Evolutionary conservation across 306 rosid genomes (phyloP).

Genomic region (Erythrophleum fordii): DNA sequence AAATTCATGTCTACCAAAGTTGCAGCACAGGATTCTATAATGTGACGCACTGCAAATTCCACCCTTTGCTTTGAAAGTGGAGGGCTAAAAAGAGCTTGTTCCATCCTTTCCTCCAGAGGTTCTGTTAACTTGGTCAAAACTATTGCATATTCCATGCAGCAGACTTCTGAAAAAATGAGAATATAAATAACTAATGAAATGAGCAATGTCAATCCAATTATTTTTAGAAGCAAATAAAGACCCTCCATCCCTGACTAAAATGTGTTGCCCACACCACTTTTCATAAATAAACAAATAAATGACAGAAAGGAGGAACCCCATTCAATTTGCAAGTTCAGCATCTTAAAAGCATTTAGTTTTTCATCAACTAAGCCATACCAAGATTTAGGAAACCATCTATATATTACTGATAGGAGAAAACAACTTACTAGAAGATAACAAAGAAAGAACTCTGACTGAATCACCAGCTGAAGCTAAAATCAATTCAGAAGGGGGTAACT

Average conservation of each 20-base stretch:
- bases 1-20: slow-evolving; percentile 62
- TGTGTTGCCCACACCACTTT: not conserved
- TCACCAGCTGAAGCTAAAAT: slow-evolving; percentile 74
- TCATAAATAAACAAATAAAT: not conserved
- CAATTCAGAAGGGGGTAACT: slow-evolving; percentile 61
- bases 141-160: slow-evolving; percentile 68
- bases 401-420: slow-evolving; percentile 41
- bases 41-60: slow-evolving; percentile 84
- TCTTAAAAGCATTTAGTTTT: not conserved
- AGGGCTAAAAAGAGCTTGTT: slow-evolving; percentile 94
- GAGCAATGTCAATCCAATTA: not conserved
- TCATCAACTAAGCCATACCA: slow-evolving; percentile 27
- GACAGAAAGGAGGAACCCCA: not conserved
- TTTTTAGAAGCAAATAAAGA: not conserved
- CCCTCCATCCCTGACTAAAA: slow-evolving; percentile 9
- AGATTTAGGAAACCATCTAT: slow-evolving; percentile 5
- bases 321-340: not conserved
- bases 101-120: slow-evolving; percentile 96
- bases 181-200: slow-evolving; percentile 11
- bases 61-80: slow-evolving; percentile 97
- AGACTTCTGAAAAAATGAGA: slow-evolving; percentile 52
- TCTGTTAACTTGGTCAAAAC: slow-evolving; percentile 67
- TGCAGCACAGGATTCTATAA: slow-evolving; percentile 69
- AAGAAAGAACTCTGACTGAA: slow-evolving; percentile 54
- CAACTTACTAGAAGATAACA: slow-evolving; percentile 79